Base-by-base conservation (phyloP, 148 eudicot genomes). In the Linanthus parryae region DNA sequence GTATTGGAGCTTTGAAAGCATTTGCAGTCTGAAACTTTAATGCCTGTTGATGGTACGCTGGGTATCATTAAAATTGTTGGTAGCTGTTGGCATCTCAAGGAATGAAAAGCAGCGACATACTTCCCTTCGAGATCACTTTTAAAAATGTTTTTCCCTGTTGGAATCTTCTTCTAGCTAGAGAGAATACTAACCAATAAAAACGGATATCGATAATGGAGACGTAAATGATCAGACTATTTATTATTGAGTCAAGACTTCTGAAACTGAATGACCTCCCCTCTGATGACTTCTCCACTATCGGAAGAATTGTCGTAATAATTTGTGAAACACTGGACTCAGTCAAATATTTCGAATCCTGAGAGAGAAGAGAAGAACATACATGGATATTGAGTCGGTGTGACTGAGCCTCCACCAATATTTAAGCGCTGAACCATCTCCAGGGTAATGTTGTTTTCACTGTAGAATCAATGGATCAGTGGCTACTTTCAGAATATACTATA, bases 21-120 rank as follows among this genome's bases (percentile, higher is more conserved):
- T 56, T 69, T 42, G 68, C 78, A 1, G 62, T 61, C 60, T 58
- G 20, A 44, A 74, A 74, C 48, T 74, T 68, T 2, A 25, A 21
- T n/a, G 42, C 59, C 6, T 75, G 72, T 59, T 70, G 75, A 11
- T 46, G 54, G 17, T 72, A 75, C 27, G 7, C 23, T 19, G 62
- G 14, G 26, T 36, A 18, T 47, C 67, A 28, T 42, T 15, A 31
- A 73, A 73, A 23, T 61, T 25, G 0, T 37, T 17, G 5, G 78
- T 73, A 16, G 58, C 67, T 2, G 21, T 41, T 47, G 44, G 40
- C 20, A 68, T 44, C 57, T 68, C 78, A 33, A 16, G 21, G 17
- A 61, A 45, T 30, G 78, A 59, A 44, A 68, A 73, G 8, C 44
- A 45, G 8, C 57, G 57, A 45, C 48, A 44, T 11, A 7, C 9